Evolutionary conservation across 768 basidiomycete genomes (phyloP), one percentile per base, ranked within the genome.

Genomic region (Suillus tomentosus): DNA sequence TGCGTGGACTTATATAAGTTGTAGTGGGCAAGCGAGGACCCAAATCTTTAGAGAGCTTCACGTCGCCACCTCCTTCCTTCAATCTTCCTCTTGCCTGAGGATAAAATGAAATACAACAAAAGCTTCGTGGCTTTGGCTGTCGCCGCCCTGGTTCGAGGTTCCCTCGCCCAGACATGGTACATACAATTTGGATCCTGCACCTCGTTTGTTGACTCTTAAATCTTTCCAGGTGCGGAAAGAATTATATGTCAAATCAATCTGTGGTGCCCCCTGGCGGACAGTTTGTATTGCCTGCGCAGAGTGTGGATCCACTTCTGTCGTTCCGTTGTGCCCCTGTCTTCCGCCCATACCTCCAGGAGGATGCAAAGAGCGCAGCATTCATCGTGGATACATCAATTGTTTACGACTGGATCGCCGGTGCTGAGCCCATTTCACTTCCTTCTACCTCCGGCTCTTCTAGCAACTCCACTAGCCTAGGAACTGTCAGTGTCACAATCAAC

Each of bases 171-270:
- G 50, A 66, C 73, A 68, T 76, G 75, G 74, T 72, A 9, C 45
- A 67, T 50, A 55, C n/a, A 1, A 11, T 19, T 19, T 42, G 11
- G 57, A 10, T 55, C 22, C 5, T 5, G 9, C 4, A 14, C 37
- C 14, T 37, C 22, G 22, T 15, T n/a, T 54, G 11, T 43, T 50
- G 19, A 22, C 34, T 24, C 13, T 14, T 5, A 15, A 39, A 39
- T 54, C 36, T 59, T 34, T n/a, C 31, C 37, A 85, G 85, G 83
- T 85, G 84, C 54, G 82, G 82, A 48, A 84, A 85, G 70, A 79
- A 83, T 66, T 85, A 73, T 68, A 80, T 79, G 75, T 42, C 74
- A 8, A 74, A 75, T 27, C 72, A 81, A 61, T 75, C 79, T 1
- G 72, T 80, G 7, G 76, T 81, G 19, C 78, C 78, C 1, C 82